Evolutionary conservation across 108 stramenopile genomes (phyloP).

Genomic region (Skeletonema costatum): DNA sequence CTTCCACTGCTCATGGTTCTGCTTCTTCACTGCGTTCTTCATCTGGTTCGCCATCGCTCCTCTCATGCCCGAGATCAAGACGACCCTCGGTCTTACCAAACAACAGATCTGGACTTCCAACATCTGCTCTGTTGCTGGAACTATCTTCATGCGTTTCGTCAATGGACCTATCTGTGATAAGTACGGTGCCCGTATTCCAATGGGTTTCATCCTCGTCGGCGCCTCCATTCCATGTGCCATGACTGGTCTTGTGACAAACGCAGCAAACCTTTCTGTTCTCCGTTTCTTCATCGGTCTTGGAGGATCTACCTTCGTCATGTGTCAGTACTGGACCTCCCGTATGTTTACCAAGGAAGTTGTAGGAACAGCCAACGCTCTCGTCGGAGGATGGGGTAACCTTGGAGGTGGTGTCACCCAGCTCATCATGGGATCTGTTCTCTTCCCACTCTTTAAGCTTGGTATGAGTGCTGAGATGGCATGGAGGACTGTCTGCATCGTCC

Average conservation of each 20-base stretch:
- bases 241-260: constrained; percentile 64
- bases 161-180: constrained; percentile 85
- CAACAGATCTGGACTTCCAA: constrained; percentile 78
- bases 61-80: constrained; percentile 68
- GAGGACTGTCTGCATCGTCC: constrained; percentile 70
- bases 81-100: constrained; percentile 61
- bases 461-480: constrained; percentile 52
- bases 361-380: constrained; percentile 75
- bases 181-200: constrained; percentile 70
- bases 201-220: constrained; percentile 57
- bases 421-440: constrained; percentile 58
- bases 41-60: constrained; percentile 90
- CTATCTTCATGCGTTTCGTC: constrained; percentile 74
- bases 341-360: constrained; percentile 74
- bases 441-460: constrained; percentile 51
- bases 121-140: constrained; percentile 68
- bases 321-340: constrained; percentile 70
- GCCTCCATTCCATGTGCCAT: constrained; percentile 75
- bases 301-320: constrained; percentile 75
- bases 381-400: constrained; percentile 83
- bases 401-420: constrained; percentile 65
- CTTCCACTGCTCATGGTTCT: constrained; percentile 79
- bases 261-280: constrained; percentile 46
- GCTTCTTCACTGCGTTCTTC: constrained; percentile 86
- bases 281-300: constrained; percentile 76